Evolutionary conservation across 78 protist species (phyloP), one percentile per base, ranked within the genome.

Genomic region (Dictyostelium purpureum): DNA sequence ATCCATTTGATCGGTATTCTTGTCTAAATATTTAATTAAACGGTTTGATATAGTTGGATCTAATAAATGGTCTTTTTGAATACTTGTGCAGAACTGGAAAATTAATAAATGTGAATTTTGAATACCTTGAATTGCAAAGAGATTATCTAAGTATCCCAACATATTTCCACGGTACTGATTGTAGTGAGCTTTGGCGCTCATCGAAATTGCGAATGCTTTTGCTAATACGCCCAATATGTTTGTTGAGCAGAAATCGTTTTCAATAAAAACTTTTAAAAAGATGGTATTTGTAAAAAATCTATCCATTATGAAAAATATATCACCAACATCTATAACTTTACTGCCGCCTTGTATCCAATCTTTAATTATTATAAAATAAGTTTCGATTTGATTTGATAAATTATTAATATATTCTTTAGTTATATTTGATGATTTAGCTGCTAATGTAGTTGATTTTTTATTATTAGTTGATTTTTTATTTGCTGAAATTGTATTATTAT

Each of bases 21-120:
- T 28, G 31, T 85, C 92, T 14, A 85, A 45, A 61, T 45, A 85
- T 77, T 85, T 85, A 33, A 73, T 21, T 10, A 85, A 63, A 35
- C 92, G 66, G 12, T 12, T 37, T 2, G 66, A 26, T 12, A 82
- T 28, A 1, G 56, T 40, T 38, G 90, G 6, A 24, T 82, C 81
- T n/a, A 37, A 45, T 24, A 70, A 70, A n/a, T 52, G 11, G 4
- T 57, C 35, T 28, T 77, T 33, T 9, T 82, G 65, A n/a, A 82
- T 40, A 16, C 37, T 35, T 31, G 67, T 26, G 56, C 79, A 82
- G 77, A 82, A 82, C 42, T 69, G 76, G 33, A 69, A 69, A 40
- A 69, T 69, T n/a, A 69, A 69, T 40, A 69, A 40, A 69, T 69
- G 76, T 40, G 76, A 69, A 69, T 69, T 69, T 43, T 38, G 16